These are phyloP conservation scores for Wickerhamiella siamensis DNA, from an alignment of 805 yeast species.

Conservation along the genomic window DNA sequence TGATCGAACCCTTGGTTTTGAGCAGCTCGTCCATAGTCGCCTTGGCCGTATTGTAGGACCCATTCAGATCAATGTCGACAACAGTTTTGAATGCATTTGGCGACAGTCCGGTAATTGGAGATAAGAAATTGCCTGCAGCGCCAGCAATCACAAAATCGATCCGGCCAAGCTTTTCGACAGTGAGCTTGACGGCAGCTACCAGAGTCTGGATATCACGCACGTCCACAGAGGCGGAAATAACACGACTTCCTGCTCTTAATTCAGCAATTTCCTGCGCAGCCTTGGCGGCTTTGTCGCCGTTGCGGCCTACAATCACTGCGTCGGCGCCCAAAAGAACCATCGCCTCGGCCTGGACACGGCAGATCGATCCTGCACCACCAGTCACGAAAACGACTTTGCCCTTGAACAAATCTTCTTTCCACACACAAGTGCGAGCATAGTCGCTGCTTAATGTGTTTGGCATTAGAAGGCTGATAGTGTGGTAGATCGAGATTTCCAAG, in stretches of 20 bases:
- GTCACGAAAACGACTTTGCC: constrained; percentile 85
- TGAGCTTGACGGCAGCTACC: constrained; percentile 44
- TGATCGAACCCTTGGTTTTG: constrained; percentile 50
- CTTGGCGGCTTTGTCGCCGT: constrained; percentile 43
- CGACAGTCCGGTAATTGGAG: constrained; percentile 65
- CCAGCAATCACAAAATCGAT: constrained; percentile 87
- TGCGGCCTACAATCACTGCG: constrained; percentile 77
- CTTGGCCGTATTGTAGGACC: constrained; percentile 80
- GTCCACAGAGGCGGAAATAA: constrained; percentile 62
- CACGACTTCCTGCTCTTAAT: constrained; percentile 47
- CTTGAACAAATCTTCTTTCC: constrained; percentile 51
- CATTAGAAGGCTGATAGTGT: too few species aligned
- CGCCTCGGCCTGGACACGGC: constrained; percentile 81
- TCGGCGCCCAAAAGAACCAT: constrained; percentile 70
- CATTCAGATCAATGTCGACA: constrained; percentile 71
- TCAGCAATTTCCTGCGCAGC: constrained; percentile 55
- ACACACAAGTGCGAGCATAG: constrained; percentile 19
- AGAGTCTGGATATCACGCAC: constrained; percentile 58
- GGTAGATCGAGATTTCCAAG: too few species aligned
- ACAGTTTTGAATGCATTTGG: constrained; percentile 83
- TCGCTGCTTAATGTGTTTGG: constrained; percentile 18
- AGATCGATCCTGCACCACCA: constrained; percentile 95
- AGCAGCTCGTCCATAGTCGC: constrained; percentile 57
- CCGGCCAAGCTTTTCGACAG: constrained; percentile 56
- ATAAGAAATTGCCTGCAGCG: constrained; percentile 87